A percentile compares a stretch with the other conserved stretches of the same genome.
These are phyloP conservation scores for Quillaja saponaria DNA, from an alignment of 306 rosid genomes.

Conservation along the genomic window DNA sequence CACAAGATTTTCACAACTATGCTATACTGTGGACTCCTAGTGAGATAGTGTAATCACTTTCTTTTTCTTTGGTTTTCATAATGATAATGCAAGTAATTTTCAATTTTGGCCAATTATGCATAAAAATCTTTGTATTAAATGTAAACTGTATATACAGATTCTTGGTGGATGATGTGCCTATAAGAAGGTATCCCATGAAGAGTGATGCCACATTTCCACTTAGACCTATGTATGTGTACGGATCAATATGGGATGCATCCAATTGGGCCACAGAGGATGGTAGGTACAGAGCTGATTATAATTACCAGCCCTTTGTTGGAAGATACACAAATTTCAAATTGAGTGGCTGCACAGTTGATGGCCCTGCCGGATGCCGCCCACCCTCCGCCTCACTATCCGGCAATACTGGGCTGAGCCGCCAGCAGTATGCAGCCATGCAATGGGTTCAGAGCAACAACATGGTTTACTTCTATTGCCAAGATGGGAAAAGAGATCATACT, in stretches of 20 bases:
- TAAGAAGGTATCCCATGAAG: conserved; percentile 70
- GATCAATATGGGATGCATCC: conserved; percentile 97
- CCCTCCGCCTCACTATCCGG: conserved; percentile 44
- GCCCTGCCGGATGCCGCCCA: conserved; percentile 47
- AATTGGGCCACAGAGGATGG: conserved; percentile 91
- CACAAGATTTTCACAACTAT: conserved; percentile 75
- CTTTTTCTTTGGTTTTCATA: background rate
- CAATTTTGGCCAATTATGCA: conserved; percentile 6
- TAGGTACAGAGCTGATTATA: conserved; percentile 82
- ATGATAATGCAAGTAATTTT: conserved; percentile 4
- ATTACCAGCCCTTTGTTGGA: conserved; percentile 77
- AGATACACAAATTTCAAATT: conserved; percentile 66
- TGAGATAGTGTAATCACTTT: conserved; percentile 72
- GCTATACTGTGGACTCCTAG: conserved; percentile 74
- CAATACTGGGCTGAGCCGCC: conserved; percentile 42
- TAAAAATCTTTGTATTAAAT: conserved; percentile 31
- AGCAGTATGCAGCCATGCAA: conserved; percentile 59
- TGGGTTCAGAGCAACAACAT: conserved; percentile 71
- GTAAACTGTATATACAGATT: conserved; percentile 46
- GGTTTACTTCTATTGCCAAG: conserved; percentile 78
- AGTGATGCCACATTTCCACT: conserved; percentile 74
- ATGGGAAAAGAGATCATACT: conserved; percentile 71
- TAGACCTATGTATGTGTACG: conserved; percentile 81
- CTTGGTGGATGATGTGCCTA: conserved; percentile 81
- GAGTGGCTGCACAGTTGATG: conserved; percentile 43